These are phyloP conservation scores for Podospora pseudoanserina DNA, from an alignment of 495 filamentous ascomycete genomes.

Conservation along the genomic window DNA sequence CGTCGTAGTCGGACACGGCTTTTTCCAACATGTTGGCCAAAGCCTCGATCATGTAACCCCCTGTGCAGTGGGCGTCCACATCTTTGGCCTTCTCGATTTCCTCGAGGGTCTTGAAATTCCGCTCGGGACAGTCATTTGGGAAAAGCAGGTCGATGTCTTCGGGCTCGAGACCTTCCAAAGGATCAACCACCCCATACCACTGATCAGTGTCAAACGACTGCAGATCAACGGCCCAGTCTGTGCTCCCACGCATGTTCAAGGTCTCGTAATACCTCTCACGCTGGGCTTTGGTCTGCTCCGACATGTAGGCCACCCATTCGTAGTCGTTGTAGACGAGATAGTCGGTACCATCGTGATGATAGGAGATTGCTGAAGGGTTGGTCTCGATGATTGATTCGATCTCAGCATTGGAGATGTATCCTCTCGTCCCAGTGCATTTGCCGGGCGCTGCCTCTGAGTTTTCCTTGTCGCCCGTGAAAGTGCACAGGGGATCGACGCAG, in stretches of 20 bases:
- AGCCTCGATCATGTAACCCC: neutral
- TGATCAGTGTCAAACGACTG: slow-evolving; percentile 14
- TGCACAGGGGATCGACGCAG: slow-evolving; percentile 18
- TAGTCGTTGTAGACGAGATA: slow-evolving; percentile 44
- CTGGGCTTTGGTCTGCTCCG: slow-evolving; percentile 14
- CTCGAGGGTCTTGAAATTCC: neutral
- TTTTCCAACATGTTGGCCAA: neutral
- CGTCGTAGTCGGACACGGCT: neutral
- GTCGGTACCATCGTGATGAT: slow-evolving; percentile 27
- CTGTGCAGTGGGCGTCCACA: neutral
- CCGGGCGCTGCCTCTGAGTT: slow-evolving; percentile 26
- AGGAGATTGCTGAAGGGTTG: neutral
- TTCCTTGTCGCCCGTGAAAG: slow-evolving; percentile 13
- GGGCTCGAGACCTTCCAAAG: neutral
- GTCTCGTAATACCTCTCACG: slow-evolving; percentile 13
- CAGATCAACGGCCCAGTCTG: slow-evolving; percentile 30
- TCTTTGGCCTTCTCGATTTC: neutral
- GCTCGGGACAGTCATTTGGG: neutral
- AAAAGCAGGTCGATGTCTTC: neutral
- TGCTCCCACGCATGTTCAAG: slow-evolving; percentile 26
- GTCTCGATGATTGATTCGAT: slow-evolving; percentile 29
- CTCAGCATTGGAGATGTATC: slow-evolving; percentile 38
- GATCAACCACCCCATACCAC: neutral
- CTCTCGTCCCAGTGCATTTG: slow-evolving; percentile 37
- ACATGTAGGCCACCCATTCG: slow-evolving; percentile 46